Conservation (phyloP, 257 asterid genomes). For the Jaltomata sinuosa region DNA sequence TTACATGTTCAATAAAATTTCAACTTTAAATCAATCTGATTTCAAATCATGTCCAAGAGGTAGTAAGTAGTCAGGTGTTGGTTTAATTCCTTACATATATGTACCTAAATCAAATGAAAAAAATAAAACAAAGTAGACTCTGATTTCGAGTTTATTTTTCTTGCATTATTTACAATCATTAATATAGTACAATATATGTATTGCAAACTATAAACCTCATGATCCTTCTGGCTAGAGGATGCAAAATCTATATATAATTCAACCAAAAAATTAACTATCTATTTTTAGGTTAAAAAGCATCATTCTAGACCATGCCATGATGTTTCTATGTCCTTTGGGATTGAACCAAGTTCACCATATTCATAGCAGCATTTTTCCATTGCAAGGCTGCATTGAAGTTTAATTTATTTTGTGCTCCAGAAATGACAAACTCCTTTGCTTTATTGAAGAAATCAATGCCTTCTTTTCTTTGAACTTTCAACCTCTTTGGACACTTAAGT, state of each 20-base stretch:
- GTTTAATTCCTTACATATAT: not conserved
- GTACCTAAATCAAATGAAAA: not conserved
- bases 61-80: not conserved
- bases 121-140: not conserved
- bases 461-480: slow-evolving; percentile 1
- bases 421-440: slow-evolving; percentile 23
- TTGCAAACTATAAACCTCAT: not conserved
- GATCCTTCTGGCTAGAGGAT: not conserved
- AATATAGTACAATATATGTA: not conserved
- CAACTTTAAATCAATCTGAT: no score
- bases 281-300: not conserved
- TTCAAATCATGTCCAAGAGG: no score
- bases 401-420: not conserved
- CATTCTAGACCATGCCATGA: not conserved
- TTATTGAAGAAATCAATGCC: slow-evolving; percentile 11
- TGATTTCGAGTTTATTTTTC: not conserved
- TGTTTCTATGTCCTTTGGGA: slow-evolving; percentile 25
- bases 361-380: slow-evolving; percentile 26
- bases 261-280: not conserved
- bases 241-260: not conserved
- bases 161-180: not conserved
- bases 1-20: no score
- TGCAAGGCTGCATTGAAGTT: slow-evolving; percentile 11
- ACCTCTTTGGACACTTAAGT: slow-evolving; percentile 25
- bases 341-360: slow-evolving; percentile 31